Evolutionary conservation across 805 yeast genomes (phyloP).

Genomic region (Candida xiaguanensis): DNA sequence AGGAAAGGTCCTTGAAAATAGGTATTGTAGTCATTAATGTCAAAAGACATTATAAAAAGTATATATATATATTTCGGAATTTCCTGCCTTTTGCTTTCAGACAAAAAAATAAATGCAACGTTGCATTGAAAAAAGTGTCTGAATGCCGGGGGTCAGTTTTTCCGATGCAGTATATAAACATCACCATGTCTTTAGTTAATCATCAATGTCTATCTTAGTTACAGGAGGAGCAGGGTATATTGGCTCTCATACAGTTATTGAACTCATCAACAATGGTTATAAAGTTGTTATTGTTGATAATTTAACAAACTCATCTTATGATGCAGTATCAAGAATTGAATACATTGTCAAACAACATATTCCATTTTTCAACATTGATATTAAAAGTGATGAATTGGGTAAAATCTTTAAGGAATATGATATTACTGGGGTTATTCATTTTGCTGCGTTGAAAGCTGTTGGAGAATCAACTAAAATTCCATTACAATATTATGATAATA

Average conservation of each 20-base stretch:
- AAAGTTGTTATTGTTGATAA: constrained; percentile 74
- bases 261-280: constrained; percentile 56
- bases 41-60: constrained; percentile 10
- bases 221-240: constrained; percentile 89
- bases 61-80: neutral
- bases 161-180: neutral
- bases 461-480: constrained; percentile 74
- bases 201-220: constrained; percentile 44
- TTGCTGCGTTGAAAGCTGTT: constrained; percentile 82
- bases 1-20: constrained; percentile 27
- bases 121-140: constrained; percentile 10
- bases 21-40: constrained; percentile 26
- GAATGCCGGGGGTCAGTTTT: neutral
- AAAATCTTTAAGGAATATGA: constrained; percentile 46
- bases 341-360: constrained; percentile 46
- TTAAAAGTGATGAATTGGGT: constrained; percentile 47
- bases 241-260: constrained; percentile 76
- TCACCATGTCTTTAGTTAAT: neutral
- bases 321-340: constrained; percentile 62
- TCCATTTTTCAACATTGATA: constrained; percentile 56
- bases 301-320: constrained; percentile 61
- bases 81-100: neutral
- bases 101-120: constrained; percentile 13
- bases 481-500: constrained; percentile 62
- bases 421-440: constrained; percentile 64